Evolutionary conservation across 768 basidiomycete genomes (phyloP).

Genomic region (Tremella mesenterica): DNA sequence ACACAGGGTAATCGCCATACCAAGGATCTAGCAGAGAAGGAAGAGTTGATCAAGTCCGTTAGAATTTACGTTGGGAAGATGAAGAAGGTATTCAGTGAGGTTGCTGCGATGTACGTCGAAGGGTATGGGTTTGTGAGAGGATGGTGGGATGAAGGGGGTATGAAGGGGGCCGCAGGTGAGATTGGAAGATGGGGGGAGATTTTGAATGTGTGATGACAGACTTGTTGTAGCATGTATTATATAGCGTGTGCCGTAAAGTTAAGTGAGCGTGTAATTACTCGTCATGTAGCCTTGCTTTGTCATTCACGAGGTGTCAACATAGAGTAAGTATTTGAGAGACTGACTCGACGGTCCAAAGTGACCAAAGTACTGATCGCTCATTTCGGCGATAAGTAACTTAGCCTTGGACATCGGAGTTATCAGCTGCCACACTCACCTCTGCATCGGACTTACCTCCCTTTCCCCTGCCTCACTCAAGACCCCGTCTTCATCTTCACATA

Average conservation of each 20-base stretch:
- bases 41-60: slow-evolving; percentile 6
- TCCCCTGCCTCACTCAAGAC: background rate
- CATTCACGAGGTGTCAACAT: no score
- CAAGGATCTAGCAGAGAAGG: slow-evolving; percentile 4
- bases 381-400: background rate
- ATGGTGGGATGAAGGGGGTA: slow-evolving; percentile 29
- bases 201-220: slow-evolving; percentile 17
- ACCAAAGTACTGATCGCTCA: background rate
- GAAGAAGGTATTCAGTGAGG: slow-evolving; percentile 35
- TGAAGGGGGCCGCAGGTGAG: slow-evolving; percentile 30
- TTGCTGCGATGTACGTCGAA: slow-evolving; percentile 32
- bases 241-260: no score
- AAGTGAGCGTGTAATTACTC: no score
- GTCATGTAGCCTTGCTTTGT: no score
- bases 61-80: slow-evolving; percentile 26
- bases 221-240: no score
- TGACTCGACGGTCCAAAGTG: no score
- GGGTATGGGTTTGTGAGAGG: slow-evolving; percentile 27
- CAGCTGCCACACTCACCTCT: background rate
- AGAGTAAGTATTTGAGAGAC: no score
- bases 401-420: background rate
- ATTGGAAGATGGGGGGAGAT: slow-evolving; percentile 32
- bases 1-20: no score
- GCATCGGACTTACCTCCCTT: background rate
- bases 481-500: background rate